Evolutionary conservation across 139 green algal species (phyloP), one percentile per base, ranked within the genome.

Genomic region (Chloropicon primus): DNA sequence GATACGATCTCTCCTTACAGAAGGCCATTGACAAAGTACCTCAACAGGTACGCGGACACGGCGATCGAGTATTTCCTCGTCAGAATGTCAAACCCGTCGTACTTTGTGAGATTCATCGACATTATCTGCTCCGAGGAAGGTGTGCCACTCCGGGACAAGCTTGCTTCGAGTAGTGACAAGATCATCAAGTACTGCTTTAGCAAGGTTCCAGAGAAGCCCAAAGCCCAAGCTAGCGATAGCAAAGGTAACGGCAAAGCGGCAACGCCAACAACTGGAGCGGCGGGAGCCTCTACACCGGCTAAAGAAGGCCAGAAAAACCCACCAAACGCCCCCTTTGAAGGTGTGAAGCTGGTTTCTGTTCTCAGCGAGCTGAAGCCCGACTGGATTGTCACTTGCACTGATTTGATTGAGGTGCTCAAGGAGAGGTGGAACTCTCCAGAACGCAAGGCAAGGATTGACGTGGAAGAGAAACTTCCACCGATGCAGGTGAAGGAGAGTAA

Each of bases 71-170:
- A 79, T 27, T 79, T 79, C 71, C 81, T 90, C 1, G 81, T 62
- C 17, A 73, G 79, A 21, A 79, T 89, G 21, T 27, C 27, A n/a
- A 71, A 87, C 53, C 82, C 77, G 22, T 10, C 74, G 77, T 97
- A 97, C 85, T 90, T 97, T 76, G 80, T 78, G 24, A 88, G 89
- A 25, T 88, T 98, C 53, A 75, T 95, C 24, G 88, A 94, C 76
- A 92, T 98, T 24, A 83, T 98, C 24, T 78, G 83, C 26, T 84
- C 82, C 2, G 85, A 89, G 0, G 54, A 80, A 21, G 94, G 86
- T 1, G 27, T 82, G 72, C 80, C 88, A 0, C 83, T 98, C 76
- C 82, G 94, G 26, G 77, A 95, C 1, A 86, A 92, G 78, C 87
- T 97, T 54, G 76, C 86, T 21, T 74, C 23, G 25, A 82, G 73